These are phyloP conservation scores for Loxodes magnus DNA, from an alignment of 73 alveolate genomes.

Conservation along the genomic window DNA sequence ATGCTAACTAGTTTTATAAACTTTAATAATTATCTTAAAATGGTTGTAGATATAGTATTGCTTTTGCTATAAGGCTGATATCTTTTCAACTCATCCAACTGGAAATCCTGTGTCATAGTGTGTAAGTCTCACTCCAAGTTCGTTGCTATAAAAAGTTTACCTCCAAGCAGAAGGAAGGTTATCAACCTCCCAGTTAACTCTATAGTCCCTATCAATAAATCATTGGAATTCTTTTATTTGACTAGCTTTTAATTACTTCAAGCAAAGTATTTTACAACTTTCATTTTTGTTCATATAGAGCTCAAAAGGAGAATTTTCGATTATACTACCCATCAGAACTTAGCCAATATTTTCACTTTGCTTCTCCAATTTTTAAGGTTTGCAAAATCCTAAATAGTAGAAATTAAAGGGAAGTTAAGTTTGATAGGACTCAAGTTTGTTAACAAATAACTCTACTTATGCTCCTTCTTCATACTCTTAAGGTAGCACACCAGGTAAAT, in stretches of 20 bases:
- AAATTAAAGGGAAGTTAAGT: constrained; percentile 10
- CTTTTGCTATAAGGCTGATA: background rate
- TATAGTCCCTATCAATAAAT: constrained; percentile 8
- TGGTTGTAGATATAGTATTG: constrained; percentile 2
- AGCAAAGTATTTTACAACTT: background rate
- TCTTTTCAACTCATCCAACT: background rate
- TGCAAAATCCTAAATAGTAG: constrained; percentile 7
- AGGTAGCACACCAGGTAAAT: constrained; percentile 8
- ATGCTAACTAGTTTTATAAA: background rate
- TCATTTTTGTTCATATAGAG: background rate
- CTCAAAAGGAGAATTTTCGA: constrained; percentile 2
- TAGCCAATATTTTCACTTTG: constrained; percentile 6
- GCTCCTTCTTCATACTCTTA: background rate
- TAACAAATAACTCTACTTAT: background rate
- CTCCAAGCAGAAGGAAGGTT: constrained; percentile 11
- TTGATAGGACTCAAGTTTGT: constrained; percentile 9
- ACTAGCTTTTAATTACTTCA: no score
- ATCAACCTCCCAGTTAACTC: constrained; percentile 8
- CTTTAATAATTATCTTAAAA: constrained; percentile 2
- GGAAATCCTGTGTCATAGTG: constrained; percentile 4
- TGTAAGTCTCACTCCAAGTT: background rate
- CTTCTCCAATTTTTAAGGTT: background rate
- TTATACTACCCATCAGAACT: background rate
- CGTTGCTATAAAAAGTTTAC: background rate
- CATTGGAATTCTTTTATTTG: constrained; percentile 3